These are phyloP conservation scores for Trichoderma koningiopsis DNA, from an alignment of 2,329 filamentous ascomycete species.

Conservation along the genomic window DNA sequence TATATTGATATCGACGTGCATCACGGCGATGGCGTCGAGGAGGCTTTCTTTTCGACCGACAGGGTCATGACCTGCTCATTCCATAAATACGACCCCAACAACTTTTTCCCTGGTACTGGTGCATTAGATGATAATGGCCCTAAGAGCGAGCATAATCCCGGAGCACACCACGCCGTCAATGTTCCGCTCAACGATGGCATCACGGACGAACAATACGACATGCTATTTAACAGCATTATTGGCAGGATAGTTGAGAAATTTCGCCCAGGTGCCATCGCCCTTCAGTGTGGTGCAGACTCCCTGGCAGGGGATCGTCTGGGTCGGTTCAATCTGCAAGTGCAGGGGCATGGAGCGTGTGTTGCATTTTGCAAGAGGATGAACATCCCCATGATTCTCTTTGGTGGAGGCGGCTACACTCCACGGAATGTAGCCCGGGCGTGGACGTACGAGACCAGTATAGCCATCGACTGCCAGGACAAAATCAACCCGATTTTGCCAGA, in stretches of 20 bases:
- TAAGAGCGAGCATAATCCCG: slow-evolving; percentile 78
- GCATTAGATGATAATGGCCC: slow-evolving; percentile 83
- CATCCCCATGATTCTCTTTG: slow-evolving; percentile 85
- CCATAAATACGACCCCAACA: slow-evolving; percentile 86
- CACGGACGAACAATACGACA: slow-evolving; percentile 84
- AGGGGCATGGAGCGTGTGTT: slow-evolving; percentile 90
- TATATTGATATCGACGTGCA: slow-evolving; percentile 96
- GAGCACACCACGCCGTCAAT: slow-evolving; percentile 87
- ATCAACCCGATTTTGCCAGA: slow-evolving; percentile 74
- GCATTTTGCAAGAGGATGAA: slow-evolving; percentile 80
- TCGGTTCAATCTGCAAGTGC: slow-evolving; percentile 94
- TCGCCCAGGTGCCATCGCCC: slow-evolving; percentile 84
- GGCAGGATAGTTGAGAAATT: slow-evolving; percentile 78
- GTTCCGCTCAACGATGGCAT: slow-evolving; percentile 90
- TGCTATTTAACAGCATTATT: slow-evolving; percentile 81
- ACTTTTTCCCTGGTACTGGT: slow-evolving; percentile 92
- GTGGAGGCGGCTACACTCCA: slow-evolving; percentile 94
- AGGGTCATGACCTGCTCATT: slow-evolving; percentile 92
- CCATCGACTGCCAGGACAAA: slow-evolving; percentile 71
- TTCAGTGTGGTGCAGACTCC: slow-evolving; percentile 95
- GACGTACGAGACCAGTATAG: slow-evolving; percentile 94
- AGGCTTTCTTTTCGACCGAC: slow-evolving; percentile 87
- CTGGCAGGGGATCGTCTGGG: slow-evolving; percentile 91
- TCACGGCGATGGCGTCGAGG: slow-evolving; percentile 87
- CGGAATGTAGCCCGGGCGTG: slow-evolving; percentile 95